These are phyloP conservation scores for Lactifluus echinatus DNA, from an alignment of 768 basidiomycete species.

Conservation along the genomic window DNA sequence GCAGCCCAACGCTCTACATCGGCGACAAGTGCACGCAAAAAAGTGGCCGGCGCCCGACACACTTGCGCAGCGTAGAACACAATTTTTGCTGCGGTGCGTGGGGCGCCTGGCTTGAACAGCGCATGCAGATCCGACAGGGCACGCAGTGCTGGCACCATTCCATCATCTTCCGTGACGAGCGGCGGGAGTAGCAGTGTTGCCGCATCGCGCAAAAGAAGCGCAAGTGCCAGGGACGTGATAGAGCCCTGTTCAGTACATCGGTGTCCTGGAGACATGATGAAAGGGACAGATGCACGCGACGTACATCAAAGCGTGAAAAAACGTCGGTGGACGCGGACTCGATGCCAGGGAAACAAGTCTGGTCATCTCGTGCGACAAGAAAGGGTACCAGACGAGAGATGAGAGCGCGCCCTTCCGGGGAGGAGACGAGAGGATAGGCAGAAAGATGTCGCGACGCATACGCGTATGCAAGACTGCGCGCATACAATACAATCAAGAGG, in stretches of 20 bases:
- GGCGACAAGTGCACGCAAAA: neutral
- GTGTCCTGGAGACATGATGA: neutral
- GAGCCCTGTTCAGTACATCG: constrained; percentile 19
- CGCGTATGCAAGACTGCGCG: constrained; percentile 54
- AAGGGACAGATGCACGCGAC: constrained; percentile 7
- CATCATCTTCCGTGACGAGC: constrained; percentile 25
- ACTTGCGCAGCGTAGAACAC: constrained; percentile 62
- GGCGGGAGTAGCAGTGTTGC: constrained; percentile 43
- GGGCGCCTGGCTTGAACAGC: constrained; percentile 29
- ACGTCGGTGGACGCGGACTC: constrained; percentile 49
- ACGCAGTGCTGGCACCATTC: constrained; percentile 34
- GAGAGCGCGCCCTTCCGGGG: constrained; percentile 36
- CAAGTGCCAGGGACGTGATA: constrained; percentile 36
- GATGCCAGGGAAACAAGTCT: constrained; percentile 41
- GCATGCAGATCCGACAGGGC: constrained; percentile 47
- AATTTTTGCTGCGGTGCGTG: constrained; percentile 49
- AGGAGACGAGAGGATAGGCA: constrained; percentile 45
- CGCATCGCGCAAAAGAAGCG: constrained; percentile 50
- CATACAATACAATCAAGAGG: neutral
- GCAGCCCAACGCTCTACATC: constrained; percentile 12
- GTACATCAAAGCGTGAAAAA: constrained; percentile 58
- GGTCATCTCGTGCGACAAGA: constrained; percentile 51
- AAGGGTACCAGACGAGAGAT: constrained; percentile 56
- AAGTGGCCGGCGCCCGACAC: neutral
- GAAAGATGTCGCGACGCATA: constrained; percentile 57